Evolutionary conservation across 495 filamentous ascomycete species (phyloP).

Genomic region (Immersiella caudata): DNA sequence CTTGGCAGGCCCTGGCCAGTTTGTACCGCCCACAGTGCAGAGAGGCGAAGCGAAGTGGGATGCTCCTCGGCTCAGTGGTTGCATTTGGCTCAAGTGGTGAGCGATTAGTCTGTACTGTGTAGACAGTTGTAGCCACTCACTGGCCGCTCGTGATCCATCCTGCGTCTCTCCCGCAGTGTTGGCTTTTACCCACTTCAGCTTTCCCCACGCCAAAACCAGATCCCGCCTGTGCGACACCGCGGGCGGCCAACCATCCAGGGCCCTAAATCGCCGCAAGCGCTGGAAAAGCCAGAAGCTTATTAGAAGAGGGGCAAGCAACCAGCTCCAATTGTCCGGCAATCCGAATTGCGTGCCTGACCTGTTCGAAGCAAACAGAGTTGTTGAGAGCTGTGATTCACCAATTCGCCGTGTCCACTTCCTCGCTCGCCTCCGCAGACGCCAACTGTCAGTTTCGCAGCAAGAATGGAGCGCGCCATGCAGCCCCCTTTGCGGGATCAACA

Average conservation of each 20-base stretch:
- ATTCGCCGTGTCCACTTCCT: not conserved
- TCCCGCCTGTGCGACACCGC: slow-evolving; percentile 23
- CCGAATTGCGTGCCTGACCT: not conserved
- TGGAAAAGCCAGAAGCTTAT: slow-evolving; percentile 14
- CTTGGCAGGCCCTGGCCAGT: not conserved
- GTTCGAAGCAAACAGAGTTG: not conserved
- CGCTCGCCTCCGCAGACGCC: not conserved
- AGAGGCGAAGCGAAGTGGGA: slow-evolving; percentile 18
- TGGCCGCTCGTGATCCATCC: slow-evolving; percentile 18
- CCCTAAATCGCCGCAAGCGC: not conserved
- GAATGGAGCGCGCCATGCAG: slow-evolving; percentile 13
- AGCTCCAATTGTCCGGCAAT: not conserved
- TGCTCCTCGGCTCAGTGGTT: slow-evolving; percentile 25
- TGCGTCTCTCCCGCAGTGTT: slow-evolving; percentile 17
- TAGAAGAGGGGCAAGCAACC: not conserved
- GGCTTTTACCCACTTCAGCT: slow-evolving; percentile 17
- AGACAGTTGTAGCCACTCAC: slow-evolving; percentile 9
- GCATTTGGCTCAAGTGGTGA: slow-evolving; percentile 32
- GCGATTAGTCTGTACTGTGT: slow-evolving; percentile 29
- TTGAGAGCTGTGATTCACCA: not conserved
- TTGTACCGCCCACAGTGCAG: slow-evolving; percentile 33
- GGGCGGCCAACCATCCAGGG: slow-evolving; percentile 5
- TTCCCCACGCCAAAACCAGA: slow-evolving; percentile 35
- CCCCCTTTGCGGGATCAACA: slow-evolving; percentile 20
- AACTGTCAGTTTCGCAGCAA: slow-evolving; percentile 4